These are phyloP conservation scores for Xeromyces bisporus DNA, from an alignment of 495 filamentous ascomycete species.

Conservation along the genomic window DNA sequence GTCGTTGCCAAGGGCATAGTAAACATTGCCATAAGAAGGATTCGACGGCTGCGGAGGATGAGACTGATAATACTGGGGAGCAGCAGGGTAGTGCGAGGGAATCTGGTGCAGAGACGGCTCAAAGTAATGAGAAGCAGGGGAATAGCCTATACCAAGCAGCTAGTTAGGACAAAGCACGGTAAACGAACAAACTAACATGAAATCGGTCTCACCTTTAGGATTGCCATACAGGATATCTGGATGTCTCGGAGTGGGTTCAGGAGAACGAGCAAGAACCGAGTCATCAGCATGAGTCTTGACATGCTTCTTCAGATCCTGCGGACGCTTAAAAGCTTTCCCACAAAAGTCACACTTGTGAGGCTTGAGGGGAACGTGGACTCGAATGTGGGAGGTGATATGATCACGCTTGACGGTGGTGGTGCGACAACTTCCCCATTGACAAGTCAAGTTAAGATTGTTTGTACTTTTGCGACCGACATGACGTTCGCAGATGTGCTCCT, in stretches of 20 bases:
- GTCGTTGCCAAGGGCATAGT: conserved; percentile 46
- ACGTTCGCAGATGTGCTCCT: conserved; percentile 98
- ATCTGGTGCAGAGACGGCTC: conserved; percentile 26
- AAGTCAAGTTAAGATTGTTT: conserved; percentile 94
- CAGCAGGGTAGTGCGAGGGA: conserved; percentile 27
- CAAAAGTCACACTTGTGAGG: conserved; percentile 98
- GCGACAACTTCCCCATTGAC: conserved; percentile 90
- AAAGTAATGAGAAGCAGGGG: conserved; percentile 27
- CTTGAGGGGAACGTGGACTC: conserved; percentile 94
- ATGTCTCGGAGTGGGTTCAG: conserved; percentile 40
- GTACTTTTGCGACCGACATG: conserved; percentile 98
- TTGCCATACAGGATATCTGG: conserved; percentile 38
- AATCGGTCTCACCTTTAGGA: conserved; percentile 22
- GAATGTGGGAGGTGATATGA: conserved; percentile 98
- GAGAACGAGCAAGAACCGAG: conserved; percentile 68
- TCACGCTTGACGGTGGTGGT: conserved; percentile 98
- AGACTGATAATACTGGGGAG: conserved; percentile 42
- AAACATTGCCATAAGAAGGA: conserved; percentile 51
- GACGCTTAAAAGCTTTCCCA: conserved; percentile 97
- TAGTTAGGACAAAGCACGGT: too few relatives aligned
- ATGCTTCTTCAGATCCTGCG: conserved; percentile 98
- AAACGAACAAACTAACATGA: too few relatives aligned
- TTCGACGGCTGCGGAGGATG: conserved; percentile 33
- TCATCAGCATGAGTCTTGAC: conserved; percentile 99
- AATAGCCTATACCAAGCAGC: conserved; percentile 14